Evolutionary conservation across 1,139 yeast genomes (phyloP), one percentile per base, ranked within the genome.

Genomic region (Pichia sp.): DNA sequence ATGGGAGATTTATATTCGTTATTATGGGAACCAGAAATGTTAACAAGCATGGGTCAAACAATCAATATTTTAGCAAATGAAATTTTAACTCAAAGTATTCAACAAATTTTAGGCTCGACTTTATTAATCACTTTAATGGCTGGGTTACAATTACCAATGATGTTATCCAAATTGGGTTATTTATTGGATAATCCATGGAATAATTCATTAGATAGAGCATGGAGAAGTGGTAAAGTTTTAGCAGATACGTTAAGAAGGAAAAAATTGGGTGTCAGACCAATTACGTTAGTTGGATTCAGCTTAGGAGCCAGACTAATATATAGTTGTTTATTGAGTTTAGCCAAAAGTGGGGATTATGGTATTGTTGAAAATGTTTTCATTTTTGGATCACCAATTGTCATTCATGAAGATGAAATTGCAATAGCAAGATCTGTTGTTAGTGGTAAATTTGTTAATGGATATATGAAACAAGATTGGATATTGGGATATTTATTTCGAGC

Each of bases 1-100:
- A 89, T 92, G 94, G 98, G 99, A 13, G 99, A 94, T 66, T 70
- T 92, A 58, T 85, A 85, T 60, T 88, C 97, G 0, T 72, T 94
- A 16, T 70, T 86, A 43, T 94, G 98, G 98, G 99, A 94, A 65
- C 99, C 99, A 0, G 98, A 94, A 59, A 87, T 94, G 95, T 78
- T 94, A 59, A 85, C 80, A 53, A 86, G 96, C 44, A 89, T 88
- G 79, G 98, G 98, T 60, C 97, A 92, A 64, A 94, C 98, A 0
- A 90, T 94, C 55, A 80, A 80, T 54, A 90, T 94, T 59, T 73
- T 94, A 50, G 98, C 98, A 0, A 85, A 94, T 40, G 99, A 94
- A 65, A 94, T 95, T 0, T 73, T 94, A 48, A 81, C 95, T 0
- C 92, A 92, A 55, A 87, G 97, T 4, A 83, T 94, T 42, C 98